Conservation (phyloP, 2,329 filamentous ascomycete species). For the Aspergillus neoniger region DNA sequence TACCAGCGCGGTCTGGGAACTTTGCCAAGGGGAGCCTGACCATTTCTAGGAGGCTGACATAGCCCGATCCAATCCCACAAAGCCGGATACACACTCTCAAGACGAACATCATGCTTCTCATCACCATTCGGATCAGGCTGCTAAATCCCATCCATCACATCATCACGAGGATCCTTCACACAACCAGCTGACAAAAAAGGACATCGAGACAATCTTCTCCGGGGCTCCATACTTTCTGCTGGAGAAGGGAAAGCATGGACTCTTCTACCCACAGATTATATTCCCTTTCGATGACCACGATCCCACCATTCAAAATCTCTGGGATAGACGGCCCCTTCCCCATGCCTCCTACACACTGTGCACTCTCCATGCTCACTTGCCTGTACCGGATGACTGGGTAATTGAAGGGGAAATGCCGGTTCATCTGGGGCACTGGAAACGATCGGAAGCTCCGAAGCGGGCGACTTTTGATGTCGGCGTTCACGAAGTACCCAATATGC, state of each 20-base stretch:
- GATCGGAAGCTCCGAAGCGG: conserved; percentile 32
- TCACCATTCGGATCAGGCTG: not conserved
- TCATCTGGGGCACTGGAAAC: conserved; percentile 26
- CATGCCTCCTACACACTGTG: conserved; percentile 46
- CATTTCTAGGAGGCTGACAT: not conserved
- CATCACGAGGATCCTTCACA: not conserved
- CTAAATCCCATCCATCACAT: not conserved
- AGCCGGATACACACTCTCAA: not conserved
- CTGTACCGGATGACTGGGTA: conserved; percentile 41
- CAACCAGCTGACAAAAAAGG: conserved; percentile 33
- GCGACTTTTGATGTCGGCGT: conserved; percentile 48
- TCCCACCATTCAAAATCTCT: conserved; percentile 41
- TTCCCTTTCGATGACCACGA: conserved; percentile 48
- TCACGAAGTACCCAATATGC: conserved; percentile 54
- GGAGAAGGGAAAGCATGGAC: conserved; percentile 43
- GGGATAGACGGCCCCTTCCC: conserved; percentile 42
- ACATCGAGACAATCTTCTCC: conserved; percentile 45
- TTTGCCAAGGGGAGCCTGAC: not conserved
- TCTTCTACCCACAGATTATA: conserved; percentile 47
- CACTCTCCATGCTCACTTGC: conserved; percentile 49
- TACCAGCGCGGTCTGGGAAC: not conserved
- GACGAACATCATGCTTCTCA: not conserved
- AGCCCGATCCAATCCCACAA: not conserved
- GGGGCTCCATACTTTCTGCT: conserved; percentile 49
- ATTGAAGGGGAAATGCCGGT: conserved; percentile 32